These are phyloP conservation scores for Adansonia madagascariensis DNA, from an alignment of 441 rosid genomes.

Conservation along the genomic window DNA sequence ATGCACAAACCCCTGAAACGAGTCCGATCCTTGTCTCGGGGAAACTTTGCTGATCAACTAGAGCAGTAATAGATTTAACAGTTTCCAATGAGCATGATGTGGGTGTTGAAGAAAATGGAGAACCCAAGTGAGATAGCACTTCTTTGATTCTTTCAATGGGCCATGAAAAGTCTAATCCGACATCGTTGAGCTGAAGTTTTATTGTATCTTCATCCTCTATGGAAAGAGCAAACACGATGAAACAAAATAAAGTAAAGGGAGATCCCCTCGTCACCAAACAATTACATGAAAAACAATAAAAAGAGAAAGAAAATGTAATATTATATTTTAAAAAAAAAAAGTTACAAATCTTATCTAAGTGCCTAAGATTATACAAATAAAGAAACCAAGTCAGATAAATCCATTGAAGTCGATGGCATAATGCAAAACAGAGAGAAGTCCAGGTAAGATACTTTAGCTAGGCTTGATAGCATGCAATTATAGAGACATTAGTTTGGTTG, in stretches of 20 bases:
- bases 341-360: neutral
- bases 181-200: slow-evolving; percentile 61
- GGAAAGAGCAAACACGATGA: slow-evolving; percentile 24
- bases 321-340: too few species aligned
- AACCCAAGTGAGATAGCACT: slow-evolving; percentile 47
- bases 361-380: slow-evolving; percentile 1
- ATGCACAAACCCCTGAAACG: slow-evolving; percentile 72
- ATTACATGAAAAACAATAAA: neutral
- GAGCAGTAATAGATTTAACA: slow-evolving; percentile 49
- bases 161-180: slow-evolving; percentile 80
- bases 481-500: too few species aligned
- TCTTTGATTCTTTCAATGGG: slow-evolving; percentile 58
- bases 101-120: slow-evolving; percentile 53
- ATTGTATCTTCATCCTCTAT: slow-evolving; percentile 55
- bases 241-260: slow-evolving; percentile 14
- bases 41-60: slow-evolving; percentile 71
- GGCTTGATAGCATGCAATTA: too few species aligned
- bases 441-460: too few species aligned
- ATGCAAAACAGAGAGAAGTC: too few species aligned
- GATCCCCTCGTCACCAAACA: neutral
- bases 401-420: too few species aligned
- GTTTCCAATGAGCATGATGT: slow-evolving; percentile 57
- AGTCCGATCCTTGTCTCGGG: slow-evolving; percentile 73
- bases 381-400: too few species aligned
- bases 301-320: neutral